Conservation (phyloP, 805 yeast genomes). For the Lipomyces sp. region DNA sequence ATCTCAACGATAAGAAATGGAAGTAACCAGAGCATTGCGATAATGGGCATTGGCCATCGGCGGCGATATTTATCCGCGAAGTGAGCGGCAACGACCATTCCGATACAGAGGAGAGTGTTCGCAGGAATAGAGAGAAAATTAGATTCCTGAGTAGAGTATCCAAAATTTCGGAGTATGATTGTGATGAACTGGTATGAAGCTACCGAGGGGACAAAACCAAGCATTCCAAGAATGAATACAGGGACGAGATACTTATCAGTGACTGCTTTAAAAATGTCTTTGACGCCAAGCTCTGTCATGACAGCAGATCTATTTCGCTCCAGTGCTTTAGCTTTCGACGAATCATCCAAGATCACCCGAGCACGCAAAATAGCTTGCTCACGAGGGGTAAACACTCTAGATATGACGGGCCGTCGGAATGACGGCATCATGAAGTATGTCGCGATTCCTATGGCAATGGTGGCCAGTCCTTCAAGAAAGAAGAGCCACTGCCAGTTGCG, state of each 20-base stretch:
- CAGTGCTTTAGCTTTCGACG: constrained; percentile 61
- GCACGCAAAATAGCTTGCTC: constrained; percentile 65
- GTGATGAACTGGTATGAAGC: constrained; percentile 54
- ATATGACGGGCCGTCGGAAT: constrained; percentile 35
- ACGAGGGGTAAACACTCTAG: constrained; percentile 49
- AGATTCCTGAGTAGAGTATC: constrained; percentile 57
- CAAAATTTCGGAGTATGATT: constrained; percentile 53
- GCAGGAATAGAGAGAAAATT: constrained; percentile 60
- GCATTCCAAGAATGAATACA: constrained; percentile 54
- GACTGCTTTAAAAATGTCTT: constrained; percentile 51
- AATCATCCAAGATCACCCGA: constrained; percentile 65
- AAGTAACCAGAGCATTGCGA: constrained; percentile 32
- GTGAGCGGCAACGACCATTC: constrained; percentile 40
- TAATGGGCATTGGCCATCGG: constrained; percentile 33
- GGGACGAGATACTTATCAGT: constrained; percentile 61
- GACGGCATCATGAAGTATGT: constrained; percentile 57
- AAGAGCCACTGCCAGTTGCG: constrained; percentile 72
- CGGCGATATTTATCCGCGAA: constrained; percentile 29
- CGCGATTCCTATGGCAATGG: constrained; percentile 55
- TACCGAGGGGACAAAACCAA: constrained; percentile 50
- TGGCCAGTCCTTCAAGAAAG: constrained; percentile 61
- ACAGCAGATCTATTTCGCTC: constrained; percentile 46
- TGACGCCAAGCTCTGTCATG: constrained; percentile 55
- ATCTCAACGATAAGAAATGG: constrained; percentile 30
- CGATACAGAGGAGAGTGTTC: constrained; percentile 40